Conservation (phyloP, 768 basidiomycete genomes). For the Butyriboletus loyo region DNA sequence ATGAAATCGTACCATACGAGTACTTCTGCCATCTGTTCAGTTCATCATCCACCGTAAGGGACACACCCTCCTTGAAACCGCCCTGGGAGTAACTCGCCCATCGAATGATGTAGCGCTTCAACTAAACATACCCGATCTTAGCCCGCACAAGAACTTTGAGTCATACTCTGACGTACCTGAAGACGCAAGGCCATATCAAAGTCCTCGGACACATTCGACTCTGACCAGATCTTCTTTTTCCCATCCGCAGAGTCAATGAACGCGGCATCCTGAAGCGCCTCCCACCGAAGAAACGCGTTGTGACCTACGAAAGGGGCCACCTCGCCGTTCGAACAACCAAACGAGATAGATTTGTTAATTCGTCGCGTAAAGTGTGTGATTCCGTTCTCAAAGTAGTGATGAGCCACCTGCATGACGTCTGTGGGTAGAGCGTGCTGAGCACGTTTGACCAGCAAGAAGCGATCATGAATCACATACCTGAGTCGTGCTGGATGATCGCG, state of each 20-base stretch:
- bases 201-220: slow-evolving; percentile 67
- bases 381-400: slow-evolving; percentile 90
- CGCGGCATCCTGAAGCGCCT: slow-evolving; percentile 82
- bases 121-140: slow-evolving; percentile 1
- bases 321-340: slow-evolving; percentile 78
- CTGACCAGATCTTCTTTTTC: slow-evolving; percentile 75
- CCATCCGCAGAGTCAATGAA: slow-evolving; percentile 52
- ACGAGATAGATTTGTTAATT: slow-evolving; percentile 80
- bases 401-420: slow-evolving; percentile 89
- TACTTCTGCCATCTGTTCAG: slow-evolving; percentile 95
- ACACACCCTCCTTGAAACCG: slow-evolving; percentile 94
- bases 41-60: slow-evolving; percentile 87
- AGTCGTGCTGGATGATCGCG: slow-evolving; percentile 89
- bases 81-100: slow-evolving; percentile 87
- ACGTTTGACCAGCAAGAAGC: slow-evolving; percentile 18
- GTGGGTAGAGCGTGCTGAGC: not conserved
- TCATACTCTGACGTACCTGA: slow-evolving; percentile 33
- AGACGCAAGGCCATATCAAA: slow-evolving; percentile 62
- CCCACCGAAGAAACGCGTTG: slow-evolving; percentile 89
- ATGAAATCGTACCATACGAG: slow-evolving; percentile 55
- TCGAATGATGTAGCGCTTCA: slow-evolving; percentile 31
- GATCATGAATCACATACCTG: slow-evolving; percentile 45
- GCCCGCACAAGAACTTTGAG: not conserved
- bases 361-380: slow-evolving; percentile 87
- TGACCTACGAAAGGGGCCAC: slow-evolving; percentile 79